phyloP scores from a whole-genome alignment of 2,329 filamentous ascomycete genomes.

The Diaporthe sp. region DNA sequence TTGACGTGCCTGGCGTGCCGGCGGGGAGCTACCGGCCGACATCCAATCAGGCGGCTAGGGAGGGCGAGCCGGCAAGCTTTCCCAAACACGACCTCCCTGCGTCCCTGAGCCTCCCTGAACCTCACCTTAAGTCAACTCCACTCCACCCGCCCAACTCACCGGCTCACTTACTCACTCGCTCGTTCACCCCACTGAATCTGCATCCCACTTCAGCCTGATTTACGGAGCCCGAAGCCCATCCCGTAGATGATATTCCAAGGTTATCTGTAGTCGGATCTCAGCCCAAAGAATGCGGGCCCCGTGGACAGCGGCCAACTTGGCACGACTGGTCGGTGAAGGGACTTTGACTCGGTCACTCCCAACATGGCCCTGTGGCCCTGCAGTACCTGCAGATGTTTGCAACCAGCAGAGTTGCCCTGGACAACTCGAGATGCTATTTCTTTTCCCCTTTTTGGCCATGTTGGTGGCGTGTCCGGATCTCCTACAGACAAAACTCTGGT shows the following conservation, averaged over 20 bases:
- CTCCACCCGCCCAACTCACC: not conserved
- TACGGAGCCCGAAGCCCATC: not conserved
- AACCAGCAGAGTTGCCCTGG: not conserved
- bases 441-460: not conserved
- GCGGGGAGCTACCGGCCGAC: not conserved
- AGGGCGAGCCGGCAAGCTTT: constrained; percentile 37
- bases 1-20: constrained; percentile 20
- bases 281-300: constrained; percentile 19
- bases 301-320: not conserved
- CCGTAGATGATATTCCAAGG: not conserved
- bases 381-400: not conserved
- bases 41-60: constrained; percentile 15
- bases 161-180: not conserved
- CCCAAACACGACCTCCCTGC: constrained; percentile 35
- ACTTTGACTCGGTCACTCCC: constrained; percentile 2
- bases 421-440: not conserved
- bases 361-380: not conserved
- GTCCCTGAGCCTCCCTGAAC: constrained; percentile 9
- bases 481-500: not conserved
- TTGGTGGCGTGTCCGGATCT: not conserved
- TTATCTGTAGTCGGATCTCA: constrained; percentile 22
- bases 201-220: constrained; percentile 23
- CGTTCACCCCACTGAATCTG: not conserved
- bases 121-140: not conserved
- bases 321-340: not conserved